Base-by-base conservation (phyloP, 2,329 filamentous ascomycete genomes). In the Penicillium fuscoglaucum region DNA sequence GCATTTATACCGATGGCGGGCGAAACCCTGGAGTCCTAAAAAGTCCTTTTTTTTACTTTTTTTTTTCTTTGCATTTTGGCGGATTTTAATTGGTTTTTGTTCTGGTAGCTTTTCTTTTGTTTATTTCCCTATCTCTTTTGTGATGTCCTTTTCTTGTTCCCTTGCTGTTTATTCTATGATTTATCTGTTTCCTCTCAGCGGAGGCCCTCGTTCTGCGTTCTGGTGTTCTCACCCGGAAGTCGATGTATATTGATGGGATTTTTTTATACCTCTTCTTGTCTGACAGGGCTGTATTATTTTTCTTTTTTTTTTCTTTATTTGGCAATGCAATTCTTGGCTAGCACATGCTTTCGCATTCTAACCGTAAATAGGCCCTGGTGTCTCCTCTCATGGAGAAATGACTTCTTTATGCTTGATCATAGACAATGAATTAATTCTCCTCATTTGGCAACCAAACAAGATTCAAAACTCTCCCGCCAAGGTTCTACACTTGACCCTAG, bases 381-480 rank as follows among this genome's bases (percentile, higher is more conserved):
- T 43, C 8, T 55, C 21, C 31, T 17, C n/a, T 21, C 3, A 46
- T 28, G 51, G 29, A 35, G 24, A 13, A 44, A 24, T 47, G 51
- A n/a, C 17, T 54, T 40, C 45, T 43, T 24, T 35, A n/a, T 50
- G 26, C 24, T 31, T 31, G 33, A 39, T 48, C 26, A 45, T 53
- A 31, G 13, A 31, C 26, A 47, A 48, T 24, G 6, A 1, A 19
- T 21, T 21, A 1, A 19, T 21, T 21, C 10, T 45, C 24, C 24
- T 52, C 15, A 53, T 46, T 53, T 37, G 17, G 28, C 3, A n/a
- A 10, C 51, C 37, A 75, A 48, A 49, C 68, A 74, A 13, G 62
- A 66, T 49, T 70, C 70, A 54, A 78, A 71, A 55, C 71, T 77
- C 52, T 63, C 59, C 58, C 66, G 68, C 76, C 76, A 78, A 8